Base-by-base conservation (phyloP, 495 filamentous ascomycete species). In the Jackrogersella minutella region DNA sequence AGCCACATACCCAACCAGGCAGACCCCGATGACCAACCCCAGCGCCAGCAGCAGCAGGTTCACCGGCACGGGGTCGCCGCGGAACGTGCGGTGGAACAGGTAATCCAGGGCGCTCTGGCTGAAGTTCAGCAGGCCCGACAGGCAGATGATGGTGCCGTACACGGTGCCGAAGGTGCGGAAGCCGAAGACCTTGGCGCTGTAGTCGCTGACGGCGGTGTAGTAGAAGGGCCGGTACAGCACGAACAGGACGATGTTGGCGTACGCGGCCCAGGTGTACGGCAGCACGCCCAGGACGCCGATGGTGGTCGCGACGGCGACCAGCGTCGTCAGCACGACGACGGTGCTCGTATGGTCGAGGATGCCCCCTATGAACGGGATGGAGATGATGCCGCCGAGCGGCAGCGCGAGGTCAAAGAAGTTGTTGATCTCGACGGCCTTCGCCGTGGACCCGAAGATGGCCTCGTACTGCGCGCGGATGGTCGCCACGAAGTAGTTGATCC, bases 401-500 rank as follows among this genome's bases (percentile, higher is more conserved):
- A 99, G 85, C 31, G 92, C 90, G 33, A 97, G 77, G 74, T 98
- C 94, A 77, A 99, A 98, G 76, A 91, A 86, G 34, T 87, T 79
- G 77, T 97, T 98, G 70, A 98, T 79, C 39, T 83, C 75, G 6
- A 85, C 80, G 0, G 93, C 91, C 39, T 82, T 80, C 0, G 73
- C 70, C 49, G 78, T 77, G 7, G 83, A 84, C 21, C 76, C 76
- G n/a, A 99, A 84, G 8, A 99, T 82, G 70, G 87, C 87, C 36
- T 86, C 84, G 77, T 97, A 97, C 74, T 99, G 95, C 6, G 87
- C 81, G 16, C 89, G 87, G 62, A 99, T 87, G 2, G 95, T 95
- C 0, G 95, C 93, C 28, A 99, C 92, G 70, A 99, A 99, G 82
- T 93, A 99, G 79, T 98, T 98, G 75, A 97, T 97, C 14, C 94